A percentile compares a stretch with the other conserved stretches of the same genome.
Conservation (phyloP, 208 protist genomes). For the Wallacemonas rigidus region DNA sequence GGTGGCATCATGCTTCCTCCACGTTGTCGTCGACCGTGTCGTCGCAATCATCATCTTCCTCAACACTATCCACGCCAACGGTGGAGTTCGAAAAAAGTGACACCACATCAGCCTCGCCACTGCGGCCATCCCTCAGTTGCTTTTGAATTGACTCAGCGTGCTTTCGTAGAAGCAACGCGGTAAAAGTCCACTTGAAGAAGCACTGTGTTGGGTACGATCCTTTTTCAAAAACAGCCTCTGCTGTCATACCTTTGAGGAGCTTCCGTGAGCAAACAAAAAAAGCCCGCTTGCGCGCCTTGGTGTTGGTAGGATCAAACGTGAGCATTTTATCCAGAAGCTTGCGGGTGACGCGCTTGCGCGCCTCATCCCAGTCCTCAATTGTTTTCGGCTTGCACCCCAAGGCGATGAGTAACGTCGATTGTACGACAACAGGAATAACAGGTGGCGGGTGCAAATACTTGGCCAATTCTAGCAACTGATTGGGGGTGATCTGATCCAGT, state of each 20-base stretch:
- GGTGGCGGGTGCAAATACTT: conserved; percentile 58
- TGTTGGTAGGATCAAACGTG: conserved; percentile 53
- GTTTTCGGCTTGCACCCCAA: conserved; percentile 55
- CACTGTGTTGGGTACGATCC: conserved; percentile 56
- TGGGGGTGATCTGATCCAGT: conserved; percentile 40
- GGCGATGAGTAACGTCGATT: conserved; percentile 46
- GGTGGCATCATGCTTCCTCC: conserved; percentile 17
- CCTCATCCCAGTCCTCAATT: conserved; percentile 52
- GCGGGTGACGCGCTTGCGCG: conserved; percentile 42
- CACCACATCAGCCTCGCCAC: neutral
- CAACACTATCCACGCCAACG: conserved; percentile 16
- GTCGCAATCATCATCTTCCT: conserved; percentile 20
- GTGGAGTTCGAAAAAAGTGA: conserved; percentile 21
- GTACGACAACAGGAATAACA: conserved; percentile 51
- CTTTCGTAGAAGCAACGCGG: conserved; percentile 48
- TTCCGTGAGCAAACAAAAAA: conserved; percentile 60
- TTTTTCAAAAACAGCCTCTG: conserved; percentile 54
- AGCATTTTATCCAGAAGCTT: conserved; percentile 53
- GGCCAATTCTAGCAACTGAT: conserved; percentile 57
- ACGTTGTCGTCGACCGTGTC: conserved; percentile 16
- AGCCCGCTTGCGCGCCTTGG: conserved; percentile 29
- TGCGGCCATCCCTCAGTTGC: conserved; percentile 5
- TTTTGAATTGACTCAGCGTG: conserved; percentile 28
- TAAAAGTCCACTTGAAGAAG: conserved; percentile 65
- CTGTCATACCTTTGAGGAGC: conserved; percentile 50